Base-by-base conservation (phyloP, 805 yeast genomes). In the Kodamaea hsintzibuensis region DNA sequence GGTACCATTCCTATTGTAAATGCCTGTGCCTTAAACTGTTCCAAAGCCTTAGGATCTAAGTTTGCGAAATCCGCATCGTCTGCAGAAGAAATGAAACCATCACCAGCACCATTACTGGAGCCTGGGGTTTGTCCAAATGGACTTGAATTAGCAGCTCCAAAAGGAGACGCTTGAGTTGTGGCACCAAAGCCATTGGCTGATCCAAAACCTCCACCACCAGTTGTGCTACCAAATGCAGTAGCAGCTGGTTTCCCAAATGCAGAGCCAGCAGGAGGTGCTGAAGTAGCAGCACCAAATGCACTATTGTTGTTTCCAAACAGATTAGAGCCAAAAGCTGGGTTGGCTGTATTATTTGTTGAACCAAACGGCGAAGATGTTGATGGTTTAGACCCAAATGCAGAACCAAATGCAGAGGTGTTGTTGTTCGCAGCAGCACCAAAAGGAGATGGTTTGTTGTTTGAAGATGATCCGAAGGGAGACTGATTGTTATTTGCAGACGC, bases 1-100 rank as follows among this genome's bases (percentile, higher is more conserved):
- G 96, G 96, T 1, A 88, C 82, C 22, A 70, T 68, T 0, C 92
- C 93, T 33, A 88, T 61, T n/a, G 67, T 63, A 58, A 88, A 88
- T 3, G 55, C 51, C 0, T 62, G 59, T 0, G 81, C 73, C 56
- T 75, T 64, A 64, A 88, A 90, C 18, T 79, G 78, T 5, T 69
- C 72, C 8, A 73, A 47, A 0, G 83, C 74, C 2, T 62, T 70
- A 3, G 77, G 79, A 47, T 80, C 70, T 2, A 84, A 59, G 2
- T 79, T 81, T 0, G 69, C 73, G 3, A 68, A 33, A 7, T 39
- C 43, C 17, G 8, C 44, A 25, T 18, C 17, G 22, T 30, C 19
- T n/a, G 35, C 30, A 14, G 50, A 12, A 9, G 43, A 9, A 37
- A 3, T 38, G 18, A 38, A 37, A 2, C 14, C 44, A 18, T 27